Conservation (phyloP, 768 basidiomycete genomes). For the Lepiota brunneoincarnata region DNA sequence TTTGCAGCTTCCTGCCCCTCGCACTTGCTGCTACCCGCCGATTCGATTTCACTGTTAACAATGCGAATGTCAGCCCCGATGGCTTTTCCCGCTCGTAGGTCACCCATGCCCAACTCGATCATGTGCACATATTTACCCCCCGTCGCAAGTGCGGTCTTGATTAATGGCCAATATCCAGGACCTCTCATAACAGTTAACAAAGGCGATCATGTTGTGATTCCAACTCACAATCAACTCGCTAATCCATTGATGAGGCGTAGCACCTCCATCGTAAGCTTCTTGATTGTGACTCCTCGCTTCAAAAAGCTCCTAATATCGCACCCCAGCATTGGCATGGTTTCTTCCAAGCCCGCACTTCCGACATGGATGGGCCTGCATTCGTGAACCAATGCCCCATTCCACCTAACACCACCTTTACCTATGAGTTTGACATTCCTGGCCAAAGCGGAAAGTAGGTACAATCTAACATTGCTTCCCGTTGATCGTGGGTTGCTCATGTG, state of each 20-base stretch:
- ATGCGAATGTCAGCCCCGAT: conserved; percentile 40
- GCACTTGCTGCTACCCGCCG: neutral
- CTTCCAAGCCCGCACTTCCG: conserved; percentile 42
- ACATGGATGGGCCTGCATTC: conserved; percentile 40
- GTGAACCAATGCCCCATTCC: conserved; percentile 17
- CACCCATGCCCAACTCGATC: neutral
- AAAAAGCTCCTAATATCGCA: neutral
- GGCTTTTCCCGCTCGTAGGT: conserved; percentile 28
- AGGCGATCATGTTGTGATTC: conserved; percentile 29
- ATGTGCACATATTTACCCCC: neutral
- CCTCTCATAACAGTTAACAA: conserved; percentile 38
- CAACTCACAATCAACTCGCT: conserved; percentile 28
- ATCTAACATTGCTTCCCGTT: neutral
- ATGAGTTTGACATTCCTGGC: conserved; percentile 2
- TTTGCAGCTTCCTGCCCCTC: neutral
- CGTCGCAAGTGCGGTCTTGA: conserved; percentile 28
- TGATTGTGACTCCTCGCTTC: neutral
- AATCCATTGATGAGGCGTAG: conserved; percentile 32
- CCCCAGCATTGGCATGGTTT: conserved; percentile 6
- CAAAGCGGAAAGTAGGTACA: conserved; percentile 14
- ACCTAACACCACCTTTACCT: conserved; percentile 18
- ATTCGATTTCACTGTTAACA: conserved; percentile 26
- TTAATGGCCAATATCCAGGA: conserved; percentile 39
- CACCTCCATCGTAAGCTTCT: conserved; percentile 23
- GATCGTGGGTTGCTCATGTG: neutral